Evolutionary conservation across 495 filamentous ascomycete species (phyloP), one percentile per base, ranked within the genome.

Genomic region (Wilcoxina mikolae): DNA sequence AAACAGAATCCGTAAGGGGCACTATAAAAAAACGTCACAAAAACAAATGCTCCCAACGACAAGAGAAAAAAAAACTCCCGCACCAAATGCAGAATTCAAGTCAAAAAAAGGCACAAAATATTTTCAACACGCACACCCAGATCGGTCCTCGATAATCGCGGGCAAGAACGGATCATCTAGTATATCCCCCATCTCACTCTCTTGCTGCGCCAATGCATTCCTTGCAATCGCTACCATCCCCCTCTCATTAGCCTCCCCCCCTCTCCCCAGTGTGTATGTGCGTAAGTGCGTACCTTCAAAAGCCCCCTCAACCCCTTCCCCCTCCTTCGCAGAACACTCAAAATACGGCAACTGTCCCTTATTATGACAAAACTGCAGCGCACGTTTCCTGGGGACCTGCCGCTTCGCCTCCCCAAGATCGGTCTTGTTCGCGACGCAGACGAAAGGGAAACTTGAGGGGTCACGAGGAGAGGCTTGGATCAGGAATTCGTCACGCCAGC

Each of bases 301-400:
- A 47, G 91, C 93, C 70, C 95, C 85, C 73, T 99, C 91, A 12
- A 99, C 91, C 61, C 96, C 95, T 66, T 95, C 80, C 24, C 89
- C 93, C 68, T 99, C 91, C 74, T 99, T 99, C 33, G 91, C 91
- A 70, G 89, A 95, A 4, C 91, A 96, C 77, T 99, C 91, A 64
- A 96, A 99, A 69, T 96, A 99, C 2, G 93, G 93, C 58, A 98
- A 95, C 51, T 82, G 84, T 25, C 93, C 93, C 70, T 95, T 95
- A 23, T 85, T 91, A 70, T 94, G 86, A 68, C 93, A 99, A 70
- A 95, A 99, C 5, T 89, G 85, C 81, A 87, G 89, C 20, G 91
- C 91, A 54, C 90, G 77, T 76, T 95, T 95, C 59, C 81, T 85
- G 12, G 88, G 91, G 58, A 99, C 91, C 81, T 84, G 54, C 61